Conservation (phyloP, 768 basidiomycete genomes). For the Leccinum variicolor region DNA sequence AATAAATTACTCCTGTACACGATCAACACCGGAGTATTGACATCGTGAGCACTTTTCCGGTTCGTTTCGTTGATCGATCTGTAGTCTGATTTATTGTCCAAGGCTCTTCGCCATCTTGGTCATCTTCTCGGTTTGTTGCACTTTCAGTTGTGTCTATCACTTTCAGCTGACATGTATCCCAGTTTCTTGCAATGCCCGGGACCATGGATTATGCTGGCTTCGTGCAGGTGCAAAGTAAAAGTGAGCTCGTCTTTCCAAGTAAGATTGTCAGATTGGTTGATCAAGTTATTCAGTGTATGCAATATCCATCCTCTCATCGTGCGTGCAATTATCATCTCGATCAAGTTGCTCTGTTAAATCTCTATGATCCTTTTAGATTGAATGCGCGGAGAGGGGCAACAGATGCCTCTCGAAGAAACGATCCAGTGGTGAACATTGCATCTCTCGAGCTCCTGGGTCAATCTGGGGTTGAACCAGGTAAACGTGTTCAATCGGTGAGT, state of each 20-base stretch:
- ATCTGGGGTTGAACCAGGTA: not conserved
- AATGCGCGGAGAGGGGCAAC: not conserved
- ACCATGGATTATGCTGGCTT: not conserved
- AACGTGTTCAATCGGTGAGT: not conserved
- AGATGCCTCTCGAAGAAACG: not conserved
- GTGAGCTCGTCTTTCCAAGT: not conserved
- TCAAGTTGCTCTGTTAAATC: not conserved
- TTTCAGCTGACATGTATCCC: not conserved
- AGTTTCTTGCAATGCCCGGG: not conserved
- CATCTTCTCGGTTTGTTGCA: not conserved
- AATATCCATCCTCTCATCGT: conserved; percentile 18
- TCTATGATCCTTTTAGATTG: not conserved
- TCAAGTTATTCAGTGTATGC: conserved; percentile 9
- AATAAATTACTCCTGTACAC: conserved; percentile 17
- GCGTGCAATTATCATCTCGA: not conserved
- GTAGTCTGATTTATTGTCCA: not conserved
- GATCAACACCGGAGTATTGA: not conserved
- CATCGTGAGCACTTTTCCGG: not conserved
- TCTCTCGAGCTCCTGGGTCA: not conserved
- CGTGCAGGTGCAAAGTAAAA: not conserved
- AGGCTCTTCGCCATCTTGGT: not conserved
- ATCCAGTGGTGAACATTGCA: not conserved
- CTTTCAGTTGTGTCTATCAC: not conserved
- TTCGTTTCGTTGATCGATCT: not conserved
- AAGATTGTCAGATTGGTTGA: not conserved